Evolutionary conservation across 768 basidiomycete genomes (phyloP).

Genomic region (Panellus pusillus): DNA sequence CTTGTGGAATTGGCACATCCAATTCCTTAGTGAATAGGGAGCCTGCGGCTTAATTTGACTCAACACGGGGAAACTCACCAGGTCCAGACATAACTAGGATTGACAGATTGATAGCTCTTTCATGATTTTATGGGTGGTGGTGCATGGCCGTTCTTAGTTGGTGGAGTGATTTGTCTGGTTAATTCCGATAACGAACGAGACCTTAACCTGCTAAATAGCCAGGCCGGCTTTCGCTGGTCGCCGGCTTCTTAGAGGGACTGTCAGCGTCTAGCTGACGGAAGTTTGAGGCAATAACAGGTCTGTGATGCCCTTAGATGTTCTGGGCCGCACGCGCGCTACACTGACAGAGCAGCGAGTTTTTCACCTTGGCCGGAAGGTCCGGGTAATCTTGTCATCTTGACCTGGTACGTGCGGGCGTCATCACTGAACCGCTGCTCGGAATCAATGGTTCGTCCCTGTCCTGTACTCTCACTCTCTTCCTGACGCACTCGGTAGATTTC

Average conservation of each 20-base stretch:
- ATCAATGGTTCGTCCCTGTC: constrained; percentile 43
- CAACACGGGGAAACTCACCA: constrained; percentile 82
- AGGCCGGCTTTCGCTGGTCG: constrained; percentile 72
- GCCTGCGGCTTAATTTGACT: constrained; percentile 86
- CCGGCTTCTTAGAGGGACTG: constrained; percentile 86
- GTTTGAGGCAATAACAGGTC: constrained; percentile 92
- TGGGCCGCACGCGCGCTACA: constrained; percentile 87
- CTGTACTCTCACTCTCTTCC: background rate
- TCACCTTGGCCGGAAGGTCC: no score
- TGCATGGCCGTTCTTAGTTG: constrained; percentile 90
- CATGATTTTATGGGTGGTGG: constrained; percentile 85
- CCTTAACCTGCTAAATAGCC: constrained; percentile 93
- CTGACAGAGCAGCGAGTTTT: constrained; percentile 89
- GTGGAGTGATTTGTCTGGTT: constrained; percentile 96
- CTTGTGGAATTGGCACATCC: no score
- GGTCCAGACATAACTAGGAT: constrained; percentile 76
- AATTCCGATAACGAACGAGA: constrained; percentile 95
- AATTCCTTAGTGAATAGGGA: no score
- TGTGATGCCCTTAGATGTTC: constrained; percentile 91
- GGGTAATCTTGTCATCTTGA: no score
- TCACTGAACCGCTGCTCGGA: constrained; percentile 52
- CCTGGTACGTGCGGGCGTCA: constrained; percentile 49
- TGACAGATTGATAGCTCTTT: constrained; percentile 85
- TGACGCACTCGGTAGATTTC: constrained; percentile 37
- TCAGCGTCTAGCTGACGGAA: constrained; percentile 78